Conservation (phyloP, 208 protist species). For the Blastocrithidia nonstop region DNA sequence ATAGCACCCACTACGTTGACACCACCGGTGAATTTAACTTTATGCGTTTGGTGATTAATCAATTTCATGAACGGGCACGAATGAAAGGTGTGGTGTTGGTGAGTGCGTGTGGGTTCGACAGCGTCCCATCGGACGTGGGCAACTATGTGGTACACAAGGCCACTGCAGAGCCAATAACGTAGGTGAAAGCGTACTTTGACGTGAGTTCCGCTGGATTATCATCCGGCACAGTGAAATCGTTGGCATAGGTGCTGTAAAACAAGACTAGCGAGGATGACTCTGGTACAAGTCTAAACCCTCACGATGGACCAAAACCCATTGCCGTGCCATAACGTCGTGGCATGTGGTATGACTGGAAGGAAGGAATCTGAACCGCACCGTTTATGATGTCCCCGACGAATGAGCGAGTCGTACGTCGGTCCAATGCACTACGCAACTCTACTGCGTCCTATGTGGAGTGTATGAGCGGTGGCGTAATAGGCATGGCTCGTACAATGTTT, state of each 20-base stretch:
- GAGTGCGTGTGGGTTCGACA: slow-evolving; percentile 80
- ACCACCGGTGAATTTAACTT: slow-evolving; percentile 81
- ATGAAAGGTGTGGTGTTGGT: slow-evolving; percentile 44
- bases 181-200: slow-evolving; percentile 28
- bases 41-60: slow-evolving; percentile 47
- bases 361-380: slow-evolving; percentile 25
- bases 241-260: slow-evolving; percentile 11
- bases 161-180: slow-evolving; percentile 19
- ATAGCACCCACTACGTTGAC: slow-evolving; percentile 80
- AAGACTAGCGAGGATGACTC: slow-evolving; percentile 15
- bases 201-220: slow-evolving; percentile 18
- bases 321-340: slow-evolving; percentile 15
- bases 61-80: slow-evolving; percentile 49
- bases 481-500: slow-evolving; percentile 10
- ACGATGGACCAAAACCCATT: slow-evolving; percentile 14
- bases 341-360: slow-evolving; percentile 37
- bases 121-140: slow-evolving; percentile 73
- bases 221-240: slow-evolving; percentile 48
- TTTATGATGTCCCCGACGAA: slow-evolving; percentile 51
- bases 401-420: slow-evolving; percentile 68
- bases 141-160: slow-evolving; percentile 52
- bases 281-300: slow-evolving; percentile 24
- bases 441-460: slow-evolving; percentile 41
- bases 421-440: slow-evolving; percentile 46
- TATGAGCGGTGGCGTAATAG: slow-evolving; percentile 14